A percentile compares a stretch with the other conserved stretches of the same genome.
These are phyloP conservation scores for Diaporthe vaccinii DNA, from an alignment of 2,329 filamentous ascomycete species.

Conservation along the genomic window DNA sequence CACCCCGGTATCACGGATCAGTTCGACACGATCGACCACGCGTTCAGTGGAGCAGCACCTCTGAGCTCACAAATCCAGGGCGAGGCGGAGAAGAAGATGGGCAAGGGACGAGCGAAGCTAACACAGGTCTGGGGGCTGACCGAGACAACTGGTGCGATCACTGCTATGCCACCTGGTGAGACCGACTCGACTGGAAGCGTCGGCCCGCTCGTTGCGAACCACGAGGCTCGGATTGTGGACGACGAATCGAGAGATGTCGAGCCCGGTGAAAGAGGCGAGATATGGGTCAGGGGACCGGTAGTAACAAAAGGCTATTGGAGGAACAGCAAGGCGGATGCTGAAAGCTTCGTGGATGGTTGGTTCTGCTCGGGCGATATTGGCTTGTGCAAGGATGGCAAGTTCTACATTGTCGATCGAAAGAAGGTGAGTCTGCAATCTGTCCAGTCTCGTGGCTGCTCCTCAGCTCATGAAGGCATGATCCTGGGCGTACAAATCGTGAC, in stretches of 20 bases:
- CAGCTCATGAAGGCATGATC: not conserved
- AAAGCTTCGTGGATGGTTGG: constrained; percentile 72
- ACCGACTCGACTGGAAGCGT: constrained; percentile 63
- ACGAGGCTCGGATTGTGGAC: constrained; percentile 53
- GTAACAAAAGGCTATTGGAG: constrained; percentile 80
- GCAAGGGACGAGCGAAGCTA: constrained; percentile 55
- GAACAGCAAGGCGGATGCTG: constrained; percentile 74
- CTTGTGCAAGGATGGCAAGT: constrained; percentile 76
- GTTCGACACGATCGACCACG: constrained; percentile 62
- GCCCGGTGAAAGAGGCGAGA: constrained; percentile 65
- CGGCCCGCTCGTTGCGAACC: constrained; percentile 55
- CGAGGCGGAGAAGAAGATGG: constrained; percentile 64
- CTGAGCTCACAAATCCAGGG: constrained; percentile 67
- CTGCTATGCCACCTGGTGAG: constrained; percentile 56
- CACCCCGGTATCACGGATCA: constrained; percentile 67
- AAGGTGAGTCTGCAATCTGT: constrained; percentile 61
- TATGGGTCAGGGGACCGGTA: constrained; percentile 79
- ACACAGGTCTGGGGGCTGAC: constrained; percentile 71
- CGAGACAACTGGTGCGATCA: constrained; percentile 66
- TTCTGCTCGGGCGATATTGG: constrained; percentile 88
- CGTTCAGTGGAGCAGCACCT: constrained; percentile 68
- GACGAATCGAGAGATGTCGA: constrained; percentile 56
- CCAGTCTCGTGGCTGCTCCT: not conserved
- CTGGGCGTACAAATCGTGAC: not conserved
- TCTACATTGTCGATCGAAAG: constrained; percentile 85